These are phyloP conservation scores for Conticribra weissflogii DNA, from an alignment of 108 stramenopile genomes.

Conservation along the genomic window DNA sequence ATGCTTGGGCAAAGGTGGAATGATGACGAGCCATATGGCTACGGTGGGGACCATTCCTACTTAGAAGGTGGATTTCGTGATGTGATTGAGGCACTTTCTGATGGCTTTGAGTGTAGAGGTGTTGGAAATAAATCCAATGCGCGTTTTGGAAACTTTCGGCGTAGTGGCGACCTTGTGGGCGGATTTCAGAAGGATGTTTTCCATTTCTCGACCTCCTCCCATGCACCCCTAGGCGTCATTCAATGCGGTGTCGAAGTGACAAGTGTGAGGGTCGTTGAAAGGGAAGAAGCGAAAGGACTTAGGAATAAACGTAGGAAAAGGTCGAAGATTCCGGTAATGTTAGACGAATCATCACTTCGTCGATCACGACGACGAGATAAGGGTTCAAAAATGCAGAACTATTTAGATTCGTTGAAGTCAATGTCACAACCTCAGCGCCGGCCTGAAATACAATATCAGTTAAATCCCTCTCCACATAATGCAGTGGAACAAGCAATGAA, in stretches of 20 bases:
- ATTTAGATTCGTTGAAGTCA: conserved; percentile 7
- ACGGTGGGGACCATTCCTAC: conserved; percentile 91
- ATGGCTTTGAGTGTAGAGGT: conserved; percentile 75
- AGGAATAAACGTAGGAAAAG: conserved; percentile 3
- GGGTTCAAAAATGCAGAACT: conserved; percentile 28
- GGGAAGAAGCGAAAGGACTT: conserved; percentile 34
- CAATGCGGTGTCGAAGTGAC: conserved; percentile 55
- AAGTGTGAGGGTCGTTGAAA: conserved; percentile 46
- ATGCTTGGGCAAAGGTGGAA: conserved; percentile 87
- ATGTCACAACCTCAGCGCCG: background rate
- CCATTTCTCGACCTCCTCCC: background rate
- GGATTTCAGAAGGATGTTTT: conserved; percentile 7
- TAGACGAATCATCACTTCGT: conserved; percentile 25
- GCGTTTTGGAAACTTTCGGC: conserved; percentile 8
- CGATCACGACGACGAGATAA: conserved; percentile 32
- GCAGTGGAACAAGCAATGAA: background rate
- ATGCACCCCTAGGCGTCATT: conserved; percentile 27
- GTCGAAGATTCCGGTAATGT: background rate
- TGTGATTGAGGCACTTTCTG: conserved; percentile 71
- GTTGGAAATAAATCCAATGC: conserved; percentile 22
- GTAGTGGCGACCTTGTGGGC: conserved; percentile 42
- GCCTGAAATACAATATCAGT: background rate
- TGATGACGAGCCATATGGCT: conserved; percentile 85
- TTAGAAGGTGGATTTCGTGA: conserved; percentile 76
- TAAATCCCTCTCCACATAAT: background rate